These are phyloP conservation scores for Cystoderma amianthinum DNA, from an alignment of 768 basidiomycete genomes.

Conservation along the genomic window DNA sequence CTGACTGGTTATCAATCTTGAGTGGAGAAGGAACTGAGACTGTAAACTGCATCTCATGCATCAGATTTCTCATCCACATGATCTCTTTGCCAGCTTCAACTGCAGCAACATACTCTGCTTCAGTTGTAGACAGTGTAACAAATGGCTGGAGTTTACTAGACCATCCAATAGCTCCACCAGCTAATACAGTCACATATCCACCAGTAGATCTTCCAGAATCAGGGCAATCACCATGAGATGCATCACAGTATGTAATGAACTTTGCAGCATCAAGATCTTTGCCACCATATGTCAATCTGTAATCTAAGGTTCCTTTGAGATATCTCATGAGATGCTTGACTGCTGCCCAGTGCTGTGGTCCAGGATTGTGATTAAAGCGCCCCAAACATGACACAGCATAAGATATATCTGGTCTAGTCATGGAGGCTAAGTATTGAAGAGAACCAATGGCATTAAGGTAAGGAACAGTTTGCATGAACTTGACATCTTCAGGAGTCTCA, in stretches of 20 bases:
- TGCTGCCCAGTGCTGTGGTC: constrained; percentile 24
- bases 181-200: constrained; percentile 28
- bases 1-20: constrained; percentile 7
- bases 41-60: neutral
- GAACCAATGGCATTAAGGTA: constrained; percentile 21
- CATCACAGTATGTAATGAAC: constrained; percentile 14
- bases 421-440: constrained; percentile 19
- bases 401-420: constrained; percentile 18
- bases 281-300: constrained; percentile 8
- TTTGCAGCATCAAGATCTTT: neutral
- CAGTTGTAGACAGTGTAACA: constrained; percentile 1
- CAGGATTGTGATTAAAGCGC: constrained; percentile 17
- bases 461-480: constrained; percentile 16
- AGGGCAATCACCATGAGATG: constrained; percentile 17
- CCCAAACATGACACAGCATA: constrained; percentile 11
- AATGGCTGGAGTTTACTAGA: neutral
- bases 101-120: constrained; percentile 1
- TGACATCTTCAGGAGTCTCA: constrained; percentile 11
- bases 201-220: constrained; percentile 26
- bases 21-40: neutral
- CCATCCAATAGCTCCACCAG: constrained; percentile 11
- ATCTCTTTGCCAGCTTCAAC: neutral
- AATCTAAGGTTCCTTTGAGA: constrained; percentile 23
- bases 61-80: neutral
- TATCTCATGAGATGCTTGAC: constrained; percentile 27